Evolutionary conservation across 2,329 filamentous ascomycete species (phyloP), one percentile per base, ranked within the genome.

Genomic region (Epichloe uncinata): DNA sequence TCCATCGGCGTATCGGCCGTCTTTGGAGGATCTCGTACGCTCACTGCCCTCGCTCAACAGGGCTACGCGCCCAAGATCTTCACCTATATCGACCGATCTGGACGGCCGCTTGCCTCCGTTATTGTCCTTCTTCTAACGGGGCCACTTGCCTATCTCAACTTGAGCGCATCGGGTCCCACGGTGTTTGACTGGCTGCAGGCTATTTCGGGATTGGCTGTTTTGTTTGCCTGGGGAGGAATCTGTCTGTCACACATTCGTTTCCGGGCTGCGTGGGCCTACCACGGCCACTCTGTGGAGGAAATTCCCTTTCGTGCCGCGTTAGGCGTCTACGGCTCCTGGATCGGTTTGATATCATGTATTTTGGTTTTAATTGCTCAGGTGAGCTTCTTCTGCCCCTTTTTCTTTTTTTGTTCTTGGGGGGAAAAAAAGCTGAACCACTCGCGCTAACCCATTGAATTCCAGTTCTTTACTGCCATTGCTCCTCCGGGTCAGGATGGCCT

Each of bases 231-330:
- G 81, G 78, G 72, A 20, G 79, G 75, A 43, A 82, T 85, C 57
- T 82, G 79, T 61, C 61, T 81, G 16, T 74, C 77, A 1, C 81
- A 84, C 58, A 81, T 84, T 56, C 79, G 81, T n/a, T 84, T 83
- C 73, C 79, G 81, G 37, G 55, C 59, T 4, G 81, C 79, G 0
- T 84, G 81, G 81, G 63, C 61, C 20, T 60, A 65, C 15, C 72
- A 82, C 50, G 79, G 79, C 22, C 78, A 76, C 57, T 72, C 69
- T 2, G 61, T 82, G 4, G 78, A 83, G n/a, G 79, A 82, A 59
- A 74, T 87, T 4, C 78, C 82, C 1, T 87, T 82, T 69, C 65
- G 66, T 38, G 78, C 80, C 16, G 66, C 73, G 45, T 72, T 76
- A 44, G 83, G 83, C 50, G 69, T 84, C 7, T 68, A 62, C 2